A percentile compares a stretch with the other conserved stretches of the same genome.
phyloP scores from a whole-genome alignment of 768 basidiomycete genomes.

The Trametes cinnabarina region DNA sequence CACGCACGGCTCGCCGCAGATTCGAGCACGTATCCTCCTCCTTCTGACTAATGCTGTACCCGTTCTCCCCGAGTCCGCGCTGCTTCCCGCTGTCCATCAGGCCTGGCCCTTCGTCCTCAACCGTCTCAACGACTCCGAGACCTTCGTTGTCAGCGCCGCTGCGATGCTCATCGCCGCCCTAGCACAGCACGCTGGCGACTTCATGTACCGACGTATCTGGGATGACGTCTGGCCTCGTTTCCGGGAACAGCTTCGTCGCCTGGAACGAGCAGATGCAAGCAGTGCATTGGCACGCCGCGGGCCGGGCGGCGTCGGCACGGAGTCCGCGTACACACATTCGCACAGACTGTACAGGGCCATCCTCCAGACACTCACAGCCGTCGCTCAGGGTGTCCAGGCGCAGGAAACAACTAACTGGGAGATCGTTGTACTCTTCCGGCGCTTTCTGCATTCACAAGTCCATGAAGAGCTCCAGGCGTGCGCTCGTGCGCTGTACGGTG shows the following conservation, averaged over 20 bases:
- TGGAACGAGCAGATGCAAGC: constrained; percentile 61
- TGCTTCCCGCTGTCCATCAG: constrained; percentile 81
- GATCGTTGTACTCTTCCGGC: constrained; percentile 67
- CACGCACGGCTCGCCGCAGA: constrained; percentile 82
- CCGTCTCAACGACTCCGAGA: constrained; percentile 68
- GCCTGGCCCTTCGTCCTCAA: constrained; percentile 96
- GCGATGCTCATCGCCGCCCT: constrained; percentile 72
- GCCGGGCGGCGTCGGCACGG: constrained; percentile 50
- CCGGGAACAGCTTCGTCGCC: constrained; percentile 50
- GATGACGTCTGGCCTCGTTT: constrained; percentile 94
- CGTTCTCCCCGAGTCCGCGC: constrained; percentile 65
- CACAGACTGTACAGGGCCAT: constrained; percentile 80
- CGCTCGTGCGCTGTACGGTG: constrained; percentile 64
- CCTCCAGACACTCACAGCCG: constrained; percentile 67
- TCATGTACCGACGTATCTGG: constrained; percentile 83
- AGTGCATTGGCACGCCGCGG: constrained; percentile 66
- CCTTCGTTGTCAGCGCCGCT: constrained; percentile 78
- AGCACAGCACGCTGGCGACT: constrained; percentile 68
- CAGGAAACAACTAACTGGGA: constrained; percentile 80
- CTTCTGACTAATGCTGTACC: constrained; percentile 74
- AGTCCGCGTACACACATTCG: constrained; percentile 75
- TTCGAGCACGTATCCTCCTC: constrained; percentile 79
- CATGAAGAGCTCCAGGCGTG: constrained; percentile 73
- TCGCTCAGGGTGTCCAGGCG: constrained; percentile 63
- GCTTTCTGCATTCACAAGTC: constrained; percentile 65